These are phyloP conservation scores for Coprinopsis strossmayeri DNA, from an alignment of 768 basidiomycete genomes.

Conservation along the genomic window DNA sequence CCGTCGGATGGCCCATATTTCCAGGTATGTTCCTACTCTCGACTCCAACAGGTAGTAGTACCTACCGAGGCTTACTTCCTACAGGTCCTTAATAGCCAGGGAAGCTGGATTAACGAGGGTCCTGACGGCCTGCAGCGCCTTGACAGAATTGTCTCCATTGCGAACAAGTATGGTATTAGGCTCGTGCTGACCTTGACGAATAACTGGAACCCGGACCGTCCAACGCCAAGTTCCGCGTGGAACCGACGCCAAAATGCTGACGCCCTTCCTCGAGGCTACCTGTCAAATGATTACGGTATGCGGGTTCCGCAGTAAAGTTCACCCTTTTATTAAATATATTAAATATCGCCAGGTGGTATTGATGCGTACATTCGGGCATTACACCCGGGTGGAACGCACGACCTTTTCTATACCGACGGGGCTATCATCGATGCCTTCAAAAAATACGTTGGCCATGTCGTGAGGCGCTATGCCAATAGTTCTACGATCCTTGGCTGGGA, in stretches of 20 bases:
- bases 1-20: slow-evolving; percentile 16
- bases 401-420: slow-evolving; percentile 31
- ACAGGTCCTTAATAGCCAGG: slow-evolving; percentile 1
- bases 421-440: slow-evolving; percentile 25
- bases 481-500: slow-evolving; percentile 24
- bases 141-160: slow-evolving; percentile 13
- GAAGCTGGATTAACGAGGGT: slow-evolving; percentile 16
- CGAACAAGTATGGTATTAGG: slow-evolving; percentile 16
- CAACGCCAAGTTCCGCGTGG: slow-evolving; percentile 11
- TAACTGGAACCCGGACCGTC: slow-evolving; percentile 19
- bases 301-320: not conserved
- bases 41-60: slow-evolving; percentile 6
- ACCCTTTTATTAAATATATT: not conserved
- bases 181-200: slow-evolving; percentile 17
- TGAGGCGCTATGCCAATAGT: slow-evolving; percentile 23
- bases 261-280: slow-evolving; percentile 21
- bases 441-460: slow-evolving; percentile 23
- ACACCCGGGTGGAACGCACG: slow-evolving; percentile 22
- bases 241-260: slow-evolving; percentile 10
- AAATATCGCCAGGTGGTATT: slow-evolving; percentile 28
- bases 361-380: slow-evolving; percentile 29
- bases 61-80: slow-evolving; percentile 3
- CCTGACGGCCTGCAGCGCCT: slow-evolving; percentile 16
- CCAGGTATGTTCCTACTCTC: slow-evolving; percentile 12
- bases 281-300: slow-evolving; percentile 11